Percentiles rank a stretch among this genome's conserved stretches.
phyloP scores from a whole-genome alignment of 495 filamentous ascomycete species.

The Clohesyomyces aquaticus region DNA sequence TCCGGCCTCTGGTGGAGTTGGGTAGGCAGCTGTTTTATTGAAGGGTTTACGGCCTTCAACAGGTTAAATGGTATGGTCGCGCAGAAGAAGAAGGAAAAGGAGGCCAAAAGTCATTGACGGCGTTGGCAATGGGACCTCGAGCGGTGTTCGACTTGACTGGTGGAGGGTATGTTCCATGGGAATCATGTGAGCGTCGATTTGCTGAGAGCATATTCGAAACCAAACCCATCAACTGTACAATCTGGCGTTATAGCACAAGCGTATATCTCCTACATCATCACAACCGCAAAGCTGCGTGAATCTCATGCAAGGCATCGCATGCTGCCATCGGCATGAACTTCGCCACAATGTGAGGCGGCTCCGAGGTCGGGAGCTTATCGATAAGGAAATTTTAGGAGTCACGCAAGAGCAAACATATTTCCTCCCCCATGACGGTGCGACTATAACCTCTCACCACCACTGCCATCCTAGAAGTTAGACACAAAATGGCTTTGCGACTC shows the following conservation, averaged over 20 bases:
- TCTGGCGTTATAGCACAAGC: too few species aligned
- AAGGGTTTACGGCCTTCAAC: conserved; percentile 53
- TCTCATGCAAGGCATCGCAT: too few species aligned
- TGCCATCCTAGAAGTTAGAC: too few species aligned
- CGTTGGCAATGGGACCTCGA: not conserved
- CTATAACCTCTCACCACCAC: conserved; percentile 1
- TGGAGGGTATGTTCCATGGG: too few species aligned
- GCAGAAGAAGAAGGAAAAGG: conserved; percentile 31
- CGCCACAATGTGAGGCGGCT: not conserved
- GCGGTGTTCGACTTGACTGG: too few species aligned
- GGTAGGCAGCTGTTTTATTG: conserved; percentile 60
- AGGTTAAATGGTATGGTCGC: conserved; percentile 21
- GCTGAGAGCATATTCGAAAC: too few species aligned
- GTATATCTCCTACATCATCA: too few species aligned
- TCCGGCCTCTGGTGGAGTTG: conserved; percentile 65
- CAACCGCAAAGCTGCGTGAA: too few species aligned
- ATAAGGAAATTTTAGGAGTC: conserved; percentile 30
- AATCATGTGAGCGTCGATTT: too few species aligned
- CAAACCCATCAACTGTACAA: too few species aligned
- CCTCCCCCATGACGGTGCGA: conserved; percentile 3
- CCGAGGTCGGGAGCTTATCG: conserved; percentile 22
- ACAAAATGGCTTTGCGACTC: conserved; percentile 40
- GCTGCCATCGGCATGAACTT: too few species aligned
- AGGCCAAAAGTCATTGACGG: conserved; percentile 33
- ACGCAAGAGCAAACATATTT: conserved; percentile 10